Percentiles rank a stretch among this genome's conserved stretches.
Conservation (phyloP, 805 yeast genomes). For the Candida ficus region DNA sequence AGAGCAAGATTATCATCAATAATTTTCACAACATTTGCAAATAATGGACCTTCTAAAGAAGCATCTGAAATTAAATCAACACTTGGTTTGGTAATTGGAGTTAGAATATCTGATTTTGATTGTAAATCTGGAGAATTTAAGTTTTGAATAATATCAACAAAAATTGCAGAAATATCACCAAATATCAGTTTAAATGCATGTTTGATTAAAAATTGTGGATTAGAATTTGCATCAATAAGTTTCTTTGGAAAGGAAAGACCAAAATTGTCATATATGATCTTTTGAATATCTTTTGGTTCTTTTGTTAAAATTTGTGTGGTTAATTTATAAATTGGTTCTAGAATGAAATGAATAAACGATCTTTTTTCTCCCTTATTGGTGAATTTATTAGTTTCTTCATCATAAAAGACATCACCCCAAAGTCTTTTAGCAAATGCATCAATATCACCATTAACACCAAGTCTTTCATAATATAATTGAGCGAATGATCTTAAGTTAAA, state of each 20-base stretch:
- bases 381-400: slow-evolving; percentile 40
- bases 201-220: slow-evolving; percentile 54
- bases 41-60: slow-evolving; percentile 35
- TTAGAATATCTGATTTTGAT: slow-evolving; percentile 23
- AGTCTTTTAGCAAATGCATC: slow-evolving; percentile 45
- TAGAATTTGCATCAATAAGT: slow-evolving; percentile 34
- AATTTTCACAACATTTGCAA: slow-evolving; percentile 55
- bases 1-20: slow-evolving; percentile 53
- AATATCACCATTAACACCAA: slow-evolving; percentile 29
- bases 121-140: slow-evolving; percentile 35
- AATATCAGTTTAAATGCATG: slow-evolving; percentile 53
- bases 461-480: slow-evolving; percentile 32
- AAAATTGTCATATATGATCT: slow-evolving; percentile 43
- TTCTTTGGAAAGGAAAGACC: slow-evolving; percentile 38
- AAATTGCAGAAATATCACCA: slow-evolving; percentile 38
- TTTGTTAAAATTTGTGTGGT: slow-evolving; percentile 54
- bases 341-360: slow-evolving; percentile 51
- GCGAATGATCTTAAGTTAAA: slow-evolving; percentile 71
- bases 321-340: slow-evolving; percentile 79
- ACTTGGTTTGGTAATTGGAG: slow-evolving; percentile 24
- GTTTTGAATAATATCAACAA: slow-evolving; percentile 44
- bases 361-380: slow-evolving; percentile 24
- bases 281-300: slow-evolving; percentile 38
- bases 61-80: slow-evolving; percentile 24
- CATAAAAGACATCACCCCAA: slow-evolving; percentile 74